Conservation (phyloP, 208 protist species). For the Naegleria gruberi region DNA sequence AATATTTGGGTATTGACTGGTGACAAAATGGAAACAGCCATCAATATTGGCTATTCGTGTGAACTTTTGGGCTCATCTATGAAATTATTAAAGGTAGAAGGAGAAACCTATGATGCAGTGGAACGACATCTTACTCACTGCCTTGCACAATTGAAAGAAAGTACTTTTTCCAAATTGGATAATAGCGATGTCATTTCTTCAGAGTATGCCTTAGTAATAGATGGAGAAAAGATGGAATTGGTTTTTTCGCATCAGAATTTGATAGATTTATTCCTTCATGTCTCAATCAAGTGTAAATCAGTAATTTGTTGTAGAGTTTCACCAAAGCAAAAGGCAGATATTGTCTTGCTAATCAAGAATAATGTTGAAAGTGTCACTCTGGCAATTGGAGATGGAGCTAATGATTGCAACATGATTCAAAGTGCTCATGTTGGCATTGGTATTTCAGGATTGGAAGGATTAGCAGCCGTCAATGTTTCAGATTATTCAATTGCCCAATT, state of each 20-base stretch:
- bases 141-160: background rate
- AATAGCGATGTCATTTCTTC: background rate
- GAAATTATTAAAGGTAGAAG: background rate
- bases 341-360: constrained; percentile 60
- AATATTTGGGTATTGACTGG: constrained; percentile 93
- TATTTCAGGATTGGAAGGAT: constrained; percentile 44
- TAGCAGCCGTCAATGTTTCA: constrained; percentile 38
- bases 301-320: constrained; percentile 52
- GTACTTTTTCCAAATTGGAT: too few species aligned
- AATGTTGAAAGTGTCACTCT: constrained; percentile 26
- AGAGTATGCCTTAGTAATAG: constrained; percentile 52
- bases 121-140: background rate
- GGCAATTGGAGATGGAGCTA: constrained; percentile 62
- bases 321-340: constrained; percentile 77
- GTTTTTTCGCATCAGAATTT: too few species aligned
- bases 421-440: constrained; percentile 43
- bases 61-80: background rate
- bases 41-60: constrained; percentile 52
- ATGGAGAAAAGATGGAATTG: too few species aligned
- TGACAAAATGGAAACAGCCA: constrained; percentile 90
- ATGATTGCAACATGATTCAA: constrained; percentile 58
- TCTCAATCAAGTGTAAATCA: constrained; percentile 17
- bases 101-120: background rate
- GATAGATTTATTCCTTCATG: too few species aligned
- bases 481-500: constrained; percentile 63